phyloP scores from a whole-genome alignment of 2,329 filamentous ascomycete genomes.

The Aaosphaeria arxii region DNA sequence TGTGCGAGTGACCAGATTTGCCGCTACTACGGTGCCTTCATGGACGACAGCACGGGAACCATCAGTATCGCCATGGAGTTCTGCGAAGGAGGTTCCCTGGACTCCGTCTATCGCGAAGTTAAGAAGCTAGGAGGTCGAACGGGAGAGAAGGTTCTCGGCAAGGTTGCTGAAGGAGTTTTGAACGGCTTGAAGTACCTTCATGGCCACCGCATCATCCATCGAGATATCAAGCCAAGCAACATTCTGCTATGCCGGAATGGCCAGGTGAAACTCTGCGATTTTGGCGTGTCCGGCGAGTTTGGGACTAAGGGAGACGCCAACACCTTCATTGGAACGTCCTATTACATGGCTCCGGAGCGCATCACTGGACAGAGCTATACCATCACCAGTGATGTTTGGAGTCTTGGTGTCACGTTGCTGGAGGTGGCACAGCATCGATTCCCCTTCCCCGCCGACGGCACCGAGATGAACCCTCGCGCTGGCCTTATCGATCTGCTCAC shows the following conservation, averaged over 20 bases:
- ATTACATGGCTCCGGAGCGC: slow-evolving; percentile 98
- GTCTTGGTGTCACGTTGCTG: slow-evolving; percentile 90
- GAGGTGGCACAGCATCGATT: slow-evolving; percentile 99
- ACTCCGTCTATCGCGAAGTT: slow-evolving; percentile 96
- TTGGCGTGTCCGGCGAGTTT: slow-evolving; percentile 95
- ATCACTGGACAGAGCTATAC: slow-evolving; percentile 98
- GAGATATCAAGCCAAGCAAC: slow-evolving; percentile 98
- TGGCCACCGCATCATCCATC: slow-evolving; percentile 93
- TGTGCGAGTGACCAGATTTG: slow-evolving; percentile 96
- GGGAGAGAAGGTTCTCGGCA: slow-evolving; percentile 94
- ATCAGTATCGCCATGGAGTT: slow-evolving; percentile 99
- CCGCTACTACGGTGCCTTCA: slow-evolving; percentile 94
- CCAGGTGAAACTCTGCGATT: slow-evolving; percentile 96
- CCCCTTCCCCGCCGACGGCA: slow-evolving; percentile 95
- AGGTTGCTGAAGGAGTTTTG: slow-evolving; percentile 92
- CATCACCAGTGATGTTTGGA: slow-evolving; percentile 98
- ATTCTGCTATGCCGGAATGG: slow-evolving; percentile 85
- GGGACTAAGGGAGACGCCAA: slow-evolving; percentile 98
- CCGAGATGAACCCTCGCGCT: slow-evolving; percentile 89
- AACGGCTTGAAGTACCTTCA: slow-evolving; percentile 94
- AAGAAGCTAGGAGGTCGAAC: slow-evolving; percentile 92
- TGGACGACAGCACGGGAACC: slow-evolving; percentile 91
- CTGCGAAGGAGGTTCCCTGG: slow-evolving; percentile 91
- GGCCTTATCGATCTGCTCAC: slow-evolving; percentile 93
- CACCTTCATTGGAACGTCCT: slow-evolving; percentile 97